Conservation (phyloP, 106 monocot species). For the Vanilla planifolia region DNA sequence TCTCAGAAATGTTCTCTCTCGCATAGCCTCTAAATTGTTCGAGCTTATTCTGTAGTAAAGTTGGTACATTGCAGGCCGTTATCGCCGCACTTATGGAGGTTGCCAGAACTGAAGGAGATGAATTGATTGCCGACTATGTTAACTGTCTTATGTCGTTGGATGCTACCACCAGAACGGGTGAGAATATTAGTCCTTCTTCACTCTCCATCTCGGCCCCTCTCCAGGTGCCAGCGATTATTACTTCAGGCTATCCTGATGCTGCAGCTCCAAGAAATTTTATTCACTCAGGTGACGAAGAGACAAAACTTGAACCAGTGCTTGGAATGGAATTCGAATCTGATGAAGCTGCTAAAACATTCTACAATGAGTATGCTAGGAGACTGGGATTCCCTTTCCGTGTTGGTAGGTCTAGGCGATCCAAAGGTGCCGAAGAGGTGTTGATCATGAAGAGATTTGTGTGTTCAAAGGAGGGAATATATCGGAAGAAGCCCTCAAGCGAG, state of each 20-base stretch:
- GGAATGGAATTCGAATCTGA: constrained; percentile 93
- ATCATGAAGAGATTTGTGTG: constrained; percentile 98
- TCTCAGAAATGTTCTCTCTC: no score
- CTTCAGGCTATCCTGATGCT: constrained; percentile 16
- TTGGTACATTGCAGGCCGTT: not conserved
- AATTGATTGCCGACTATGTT: constrained; percentile 82
- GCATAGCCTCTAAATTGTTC: not conserved
- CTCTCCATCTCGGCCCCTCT: constrained; percentile 13
- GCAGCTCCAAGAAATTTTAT: constrained; percentile 22
- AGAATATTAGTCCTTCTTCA: constrained; percentile 21
- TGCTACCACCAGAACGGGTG: constrained; percentile 22
- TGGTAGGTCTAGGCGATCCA: constrained; percentile 82
- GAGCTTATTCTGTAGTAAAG: not conserved
- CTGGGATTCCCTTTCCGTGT: constrained; percentile 92
- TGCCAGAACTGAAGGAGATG: constrained; percentile 51
- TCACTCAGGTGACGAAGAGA: constrained; percentile 17
- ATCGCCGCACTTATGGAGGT: constrained; percentile 41
- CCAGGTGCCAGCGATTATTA: constrained; percentile 13
- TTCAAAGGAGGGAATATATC: constrained; percentile 87
- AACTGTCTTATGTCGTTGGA: constrained; percentile 89
- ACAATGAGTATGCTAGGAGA: constrained; percentile 88
- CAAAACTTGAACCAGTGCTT: constrained; percentile 48
- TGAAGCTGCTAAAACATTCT: constrained; percentile 88
- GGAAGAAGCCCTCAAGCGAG: constrained; percentile 63
- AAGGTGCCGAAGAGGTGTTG: constrained; percentile 79